phyloP scores from a whole-genome alignment of 108 stramenopile genomes.

The Discostella stelligeroides region DNA sequence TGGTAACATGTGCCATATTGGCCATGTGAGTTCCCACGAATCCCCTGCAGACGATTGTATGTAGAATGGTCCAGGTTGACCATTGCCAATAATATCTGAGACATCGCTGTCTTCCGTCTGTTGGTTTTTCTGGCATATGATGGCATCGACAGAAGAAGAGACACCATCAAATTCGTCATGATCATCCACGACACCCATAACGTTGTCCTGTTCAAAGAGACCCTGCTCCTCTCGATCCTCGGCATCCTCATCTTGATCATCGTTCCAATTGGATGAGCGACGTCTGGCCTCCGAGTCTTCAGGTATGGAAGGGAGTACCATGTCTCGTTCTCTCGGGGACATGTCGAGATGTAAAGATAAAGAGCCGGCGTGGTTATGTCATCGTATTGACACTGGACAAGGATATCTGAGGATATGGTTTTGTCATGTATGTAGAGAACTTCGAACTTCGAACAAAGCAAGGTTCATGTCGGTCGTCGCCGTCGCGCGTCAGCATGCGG shows the following conservation, averaged over 20 bases:
- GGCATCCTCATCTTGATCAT: conserved; percentile 26
- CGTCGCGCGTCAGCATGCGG: too few relatives aligned
- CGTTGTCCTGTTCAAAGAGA: conserved; percentile 33
- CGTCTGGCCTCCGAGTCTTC: conserved; percentile 19
- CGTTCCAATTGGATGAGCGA: conserved; percentile 1
- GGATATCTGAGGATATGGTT: too few relatives aligned
- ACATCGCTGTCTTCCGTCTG: background rate
- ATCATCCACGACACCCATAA: conserved; percentile 8
- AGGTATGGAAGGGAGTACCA: conserved; percentile 32
- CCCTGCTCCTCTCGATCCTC: conserved; percentile 45
- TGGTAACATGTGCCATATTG: conserved; percentile 85
- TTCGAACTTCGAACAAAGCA: too few relatives aligned
- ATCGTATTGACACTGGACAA: background rate
- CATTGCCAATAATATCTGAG: conserved; percentile 8
- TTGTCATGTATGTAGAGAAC: too few relatives aligned
- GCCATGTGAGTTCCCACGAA: conserved; percentile 78
- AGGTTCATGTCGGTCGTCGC: too few relatives aligned
- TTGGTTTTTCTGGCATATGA: background rate
- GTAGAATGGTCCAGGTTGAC: conserved; percentile 27
- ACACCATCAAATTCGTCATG: conserved; percentile 17
- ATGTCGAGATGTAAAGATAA: too few relatives aligned
- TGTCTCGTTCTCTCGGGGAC: conserved; percentile 21
- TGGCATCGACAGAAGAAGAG: background rate
- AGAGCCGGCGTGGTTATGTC: too few relatives aligned
- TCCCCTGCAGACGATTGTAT: conserved; percentile 49